Percentiles rank a stretch among this genome's conserved stretches.
Conservation (phyloP, 2,329 filamentous ascomycete genomes). For the Verruconis gallopava region DNA sequence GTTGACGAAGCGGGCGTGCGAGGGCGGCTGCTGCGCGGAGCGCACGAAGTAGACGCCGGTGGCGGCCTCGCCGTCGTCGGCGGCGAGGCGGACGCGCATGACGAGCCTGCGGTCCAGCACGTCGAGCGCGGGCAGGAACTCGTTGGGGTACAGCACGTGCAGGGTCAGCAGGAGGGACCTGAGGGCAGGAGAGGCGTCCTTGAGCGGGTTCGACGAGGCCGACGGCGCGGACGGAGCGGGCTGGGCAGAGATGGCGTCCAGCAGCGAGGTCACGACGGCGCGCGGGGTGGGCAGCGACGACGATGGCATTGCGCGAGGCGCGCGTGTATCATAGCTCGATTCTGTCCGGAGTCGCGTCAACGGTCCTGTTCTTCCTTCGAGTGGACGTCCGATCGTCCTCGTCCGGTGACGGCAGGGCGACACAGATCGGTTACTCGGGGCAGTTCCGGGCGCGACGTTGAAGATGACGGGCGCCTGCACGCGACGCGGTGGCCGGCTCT, state of each 20-base stretch:
- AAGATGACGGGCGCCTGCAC: too few species aligned
- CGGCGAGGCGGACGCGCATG: slow-evolving; percentile 31
- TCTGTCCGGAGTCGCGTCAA: too few species aligned
- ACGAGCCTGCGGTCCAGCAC: slow-evolving; percentile 70
- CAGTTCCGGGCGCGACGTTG: too few species aligned
- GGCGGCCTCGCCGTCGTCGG: not conserved
- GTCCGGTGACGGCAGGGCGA: too few species aligned
- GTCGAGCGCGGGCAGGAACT: slow-evolving; percentile 75
- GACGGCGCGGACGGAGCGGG: slow-evolving; percentile 14
- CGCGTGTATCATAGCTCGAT: too few species aligned
- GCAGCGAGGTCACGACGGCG: slow-evolving; percentile 6
- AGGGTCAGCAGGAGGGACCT: slow-evolving; percentile 55
- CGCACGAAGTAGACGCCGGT: slow-evolving; percentile 46
- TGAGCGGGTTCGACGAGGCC: slow-evolving; percentile 31
- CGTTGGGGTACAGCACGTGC: slow-evolving; percentile 71
- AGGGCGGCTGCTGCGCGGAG: slow-evolving; percentile 37
- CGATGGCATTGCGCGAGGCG: not conserved
- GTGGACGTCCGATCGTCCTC: too few species aligned
- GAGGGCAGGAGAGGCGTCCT: slow-evolving; percentile 15
- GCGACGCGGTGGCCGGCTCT: too few species aligned
- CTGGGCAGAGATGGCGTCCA: slow-evolving; percentile 11
- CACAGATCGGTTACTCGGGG: too few species aligned
- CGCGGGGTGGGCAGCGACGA: slow-evolving; percentile 5
- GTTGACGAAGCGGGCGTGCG: slow-evolving; percentile 10
- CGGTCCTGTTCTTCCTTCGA: too few species aligned